Base-by-base conservation (phyloP, 225 moss, liverwort and hornwort genomes). In the Antitrichia curtipendula region DNA sequence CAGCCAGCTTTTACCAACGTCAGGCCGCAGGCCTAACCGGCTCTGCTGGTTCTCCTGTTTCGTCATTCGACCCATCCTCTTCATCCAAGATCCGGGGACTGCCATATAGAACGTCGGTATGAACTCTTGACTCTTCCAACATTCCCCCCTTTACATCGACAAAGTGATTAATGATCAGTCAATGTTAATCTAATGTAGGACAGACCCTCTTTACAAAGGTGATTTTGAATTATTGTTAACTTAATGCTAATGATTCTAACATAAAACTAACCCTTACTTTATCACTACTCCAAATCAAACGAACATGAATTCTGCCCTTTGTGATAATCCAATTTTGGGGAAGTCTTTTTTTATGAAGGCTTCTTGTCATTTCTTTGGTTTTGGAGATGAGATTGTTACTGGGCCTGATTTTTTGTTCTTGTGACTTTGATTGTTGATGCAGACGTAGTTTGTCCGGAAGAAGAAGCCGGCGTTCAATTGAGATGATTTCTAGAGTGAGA, bases 51-150 rank as follows among this genome's bases (percentile, higher is more conserved):
- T 87, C 94, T 47, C 90, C 94, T 85, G 94, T 93, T 75, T 86
- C 91, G 22, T 90, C 94, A 40, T 99, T 99, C 89, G 97, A 99
- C 86, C 93, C 95, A 52, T 93, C 99, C 56, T 91, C 98, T 81
- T 91, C 99, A 80, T 93, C 95, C 43, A 99, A 99, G 85, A 95
- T 99, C 81, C 97, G 96, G 88, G 96, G 99, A 85, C 92, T 99
- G 40, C 95, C 96, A 34, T 99, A 99, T 69, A 94, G 99, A 93
- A 99, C 96, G 57, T 99, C 97, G 95, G 99, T 99, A 95, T 85
- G 95, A 85, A 68, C 53, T 50, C 16, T 64, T 22, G 45, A 85
- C 78, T 57, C 40, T 53, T 76, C 9, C 13, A 53, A 65, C 16
- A 86, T n/a, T 61, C 16, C 13, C 21, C 22, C 5, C 17, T 32